phyloP scores from a whole-genome alignment of 2,329 filamentous ascomycete species.

The Colletotrichum chrysophilum region DNA sequence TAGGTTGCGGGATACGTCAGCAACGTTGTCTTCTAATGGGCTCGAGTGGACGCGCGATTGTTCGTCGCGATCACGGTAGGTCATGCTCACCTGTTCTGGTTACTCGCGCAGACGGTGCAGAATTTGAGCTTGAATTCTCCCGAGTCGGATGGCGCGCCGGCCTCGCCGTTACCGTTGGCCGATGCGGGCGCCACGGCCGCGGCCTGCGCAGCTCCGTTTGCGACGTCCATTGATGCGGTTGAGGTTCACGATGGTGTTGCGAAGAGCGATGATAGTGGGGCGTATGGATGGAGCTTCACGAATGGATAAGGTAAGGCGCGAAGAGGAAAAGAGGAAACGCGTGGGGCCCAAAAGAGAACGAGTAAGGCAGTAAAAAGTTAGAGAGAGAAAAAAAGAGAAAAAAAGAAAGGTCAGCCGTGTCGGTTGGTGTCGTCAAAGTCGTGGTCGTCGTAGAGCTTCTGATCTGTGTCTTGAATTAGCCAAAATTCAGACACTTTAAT shows the following conservation, averaged over 20 bases:
- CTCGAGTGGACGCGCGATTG: neutral
- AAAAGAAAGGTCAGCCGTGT: conserved; percentile 20
- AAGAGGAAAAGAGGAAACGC: neutral
- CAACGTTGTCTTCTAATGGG: neutral
- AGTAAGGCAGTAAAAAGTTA: neutral
- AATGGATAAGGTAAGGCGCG: neutral
- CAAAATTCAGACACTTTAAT: neutral
- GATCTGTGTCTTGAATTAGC: conserved; percentile 18
- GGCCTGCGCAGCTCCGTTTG: conserved; percentile 39
- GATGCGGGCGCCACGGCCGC: conserved; percentile 30
- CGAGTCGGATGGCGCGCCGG: conserved; percentile 45
- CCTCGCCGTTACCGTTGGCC: conserved; percentile 45
- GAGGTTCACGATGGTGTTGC: neutral
- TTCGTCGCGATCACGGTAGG: neutral
- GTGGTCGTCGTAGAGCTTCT: neutral
- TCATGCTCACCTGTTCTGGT: conserved; percentile 80
- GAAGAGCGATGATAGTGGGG: conserved; percentile 6
- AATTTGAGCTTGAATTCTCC: conserved; percentile 89
- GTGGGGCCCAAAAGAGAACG: neutral
- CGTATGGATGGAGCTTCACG: neutral
- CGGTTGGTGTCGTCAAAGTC: conserved; percentile 6
- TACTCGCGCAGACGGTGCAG: conserved; percentile 98
- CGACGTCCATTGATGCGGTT: conserved; percentile 40
- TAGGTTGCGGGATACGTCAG: conserved; percentile 33
- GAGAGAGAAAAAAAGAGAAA: neutral